Evolutionary conservation across 2,329 filamentous ascomycete species (phyloP).

Genomic region (Macrophomina pseudophaseolina): DNA sequence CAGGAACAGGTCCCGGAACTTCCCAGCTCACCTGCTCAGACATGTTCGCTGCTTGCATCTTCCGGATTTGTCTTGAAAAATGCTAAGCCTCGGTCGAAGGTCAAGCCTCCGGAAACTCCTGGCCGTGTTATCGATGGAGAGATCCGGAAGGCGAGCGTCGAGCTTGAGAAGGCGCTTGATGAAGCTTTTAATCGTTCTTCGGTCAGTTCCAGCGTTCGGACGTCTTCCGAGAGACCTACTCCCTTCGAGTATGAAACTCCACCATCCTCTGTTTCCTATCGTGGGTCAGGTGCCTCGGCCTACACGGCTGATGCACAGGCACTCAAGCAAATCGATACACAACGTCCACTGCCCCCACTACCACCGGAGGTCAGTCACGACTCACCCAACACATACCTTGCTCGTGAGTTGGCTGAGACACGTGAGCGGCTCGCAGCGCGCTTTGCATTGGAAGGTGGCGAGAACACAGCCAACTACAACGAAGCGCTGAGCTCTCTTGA

Average conservation of each 20-base stretch:
- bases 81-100: conserved; percentile 21
- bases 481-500: conserved; percentile 49
- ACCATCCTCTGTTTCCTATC: conserved; percentile 54
- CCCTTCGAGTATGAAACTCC: conserved; percentile 56
- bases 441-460: conserved; percentile 50
- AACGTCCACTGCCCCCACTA: conserved; percentile 52
- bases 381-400: conserved; percentile 58
- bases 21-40: conserved; percentile 19
- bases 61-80: conserved; percentile 10
- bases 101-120: conserved; percentile 39
- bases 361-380: conserved; percentile 42
- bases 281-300: conserved; percentile 38
- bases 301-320: conserved; percentile 9
- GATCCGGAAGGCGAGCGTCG: conserved; percentile 79
- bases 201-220: conserved; percentile 57
- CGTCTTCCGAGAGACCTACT: conserved; percentile 45
- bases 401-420: conserved; percentile 63
- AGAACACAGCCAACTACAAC: conserved; percentile 58
- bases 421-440: conserved; percentile 62
- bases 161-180: conserved; percentile 88
- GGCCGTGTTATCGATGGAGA: conserved; percentile 72
- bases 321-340: conserved; percentile 22
- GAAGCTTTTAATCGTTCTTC: conserved; percentile 83
- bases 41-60: conserved; percentile 2
- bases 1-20: conserved; percentile 30